Evolutionary conservation across 441 rosid genomes (phyloP).

Genomic region (Bruguiera hainesii): DNA sequence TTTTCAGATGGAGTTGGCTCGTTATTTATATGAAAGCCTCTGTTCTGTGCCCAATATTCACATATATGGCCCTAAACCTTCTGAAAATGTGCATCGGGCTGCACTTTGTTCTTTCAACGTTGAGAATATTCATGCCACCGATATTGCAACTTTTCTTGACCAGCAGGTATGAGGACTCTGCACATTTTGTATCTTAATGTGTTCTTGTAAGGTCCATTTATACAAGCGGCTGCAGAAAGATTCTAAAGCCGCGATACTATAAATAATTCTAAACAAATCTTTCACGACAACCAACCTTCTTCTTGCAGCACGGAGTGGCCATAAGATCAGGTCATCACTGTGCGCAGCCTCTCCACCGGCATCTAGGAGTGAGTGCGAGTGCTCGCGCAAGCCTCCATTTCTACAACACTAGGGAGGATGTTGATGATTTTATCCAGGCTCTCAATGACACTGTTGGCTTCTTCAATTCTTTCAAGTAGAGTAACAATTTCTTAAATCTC

Average conservation of each 20-base stretch:
- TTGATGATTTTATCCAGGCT: slow-evolving; percentile 61
- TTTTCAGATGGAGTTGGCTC: slow-evolving; percentile 58
- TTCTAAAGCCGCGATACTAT: no score
- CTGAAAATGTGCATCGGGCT: slow-evolving; percentile 50
- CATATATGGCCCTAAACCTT: slow-evolving; percentile 88
- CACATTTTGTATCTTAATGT: not conserved
- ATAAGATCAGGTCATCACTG: slow-evolving; percentile 97
- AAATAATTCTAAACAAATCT: not conserved
- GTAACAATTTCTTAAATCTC: not conserved
- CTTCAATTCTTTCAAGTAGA: slow-evolving; percentile 66
- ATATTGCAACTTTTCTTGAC: slow-evolving; percentile 79
- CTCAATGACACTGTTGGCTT: slow-evolving; percentile 72
- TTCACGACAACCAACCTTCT: slow-evolving; percentile 12
- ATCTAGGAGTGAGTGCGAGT: slow-evolving; percentile 72
- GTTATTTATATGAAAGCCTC: slow-evolving; percentile 69
- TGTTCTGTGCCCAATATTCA: slow-evolving; percentile 48
- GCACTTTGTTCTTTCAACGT: slow-evolving; percentile 91
- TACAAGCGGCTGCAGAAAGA: not conserved
- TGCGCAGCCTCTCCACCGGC: slow-evolving; percentile 87
- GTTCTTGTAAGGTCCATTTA: no score
- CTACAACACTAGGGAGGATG: slow-evolving; percentile 86
- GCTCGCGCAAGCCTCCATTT: slow-evolving; percentile 94
- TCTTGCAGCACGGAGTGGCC: slow-evolving; percentile 88
- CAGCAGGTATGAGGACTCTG: slow-evolving; percentile 57
- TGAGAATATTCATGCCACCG: slow-evolving; percentile 76